A percentile compares a stretch with the other conserved stretches of the same genome.
Evolutionary conservation across 257 asterid genomes (phyloP).

Genomic region (Plantago ovata): DNA sequence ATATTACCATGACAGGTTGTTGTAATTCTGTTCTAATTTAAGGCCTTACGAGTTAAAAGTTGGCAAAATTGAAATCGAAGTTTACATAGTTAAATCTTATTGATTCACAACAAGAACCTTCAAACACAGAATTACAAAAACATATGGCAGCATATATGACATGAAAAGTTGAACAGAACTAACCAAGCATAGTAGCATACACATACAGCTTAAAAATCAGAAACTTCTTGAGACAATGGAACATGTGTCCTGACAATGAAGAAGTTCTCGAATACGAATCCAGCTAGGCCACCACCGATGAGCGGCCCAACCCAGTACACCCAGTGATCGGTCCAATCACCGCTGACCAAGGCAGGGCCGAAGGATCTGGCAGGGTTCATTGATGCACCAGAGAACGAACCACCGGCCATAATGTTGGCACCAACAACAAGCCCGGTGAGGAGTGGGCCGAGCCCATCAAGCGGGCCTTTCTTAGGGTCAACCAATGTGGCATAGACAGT

Average conservation of each 20-base stretch:
- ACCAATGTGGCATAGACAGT: slow-evolving; percentile 87
- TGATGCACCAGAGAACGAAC: slow-evolving; percentile 86
- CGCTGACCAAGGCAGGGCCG: slow-evolving; percentile 85
- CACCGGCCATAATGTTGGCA: slow-evolving; percentile 93
- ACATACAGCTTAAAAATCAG: slow-evolving; percentile 28
- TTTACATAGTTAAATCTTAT: too few relatives aligned
- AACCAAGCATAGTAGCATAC: too few relatives aligned
- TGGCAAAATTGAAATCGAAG: too few relatives aligned
- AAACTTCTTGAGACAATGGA: slow-evolving; percentile 37
- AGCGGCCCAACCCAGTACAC: slow-evolving; percentile 95
- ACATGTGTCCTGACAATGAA: slow-evolving; percentile 61
- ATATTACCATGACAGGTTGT: too few relatives aligned
- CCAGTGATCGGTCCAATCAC: slow-evolving; percentile 94
- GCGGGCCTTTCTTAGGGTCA: slow-evolving; percentile 83
- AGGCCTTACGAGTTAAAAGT: too few relatives aligned
- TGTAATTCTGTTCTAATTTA: too few relatives aligned
- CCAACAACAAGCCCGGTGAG: slow-evolving; percentile 84
- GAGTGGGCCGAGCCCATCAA: slow-evolving; percentile 84
- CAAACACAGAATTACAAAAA: too few relatives aligned
- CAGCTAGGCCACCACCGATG: slow-evolving; percentile 89
- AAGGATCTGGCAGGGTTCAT: slow-evolving; percentile 96
- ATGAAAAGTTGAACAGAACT: too few relatives aligned
- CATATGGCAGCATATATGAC: too few relatives aligned
- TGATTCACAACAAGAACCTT: too few relatives aligned
- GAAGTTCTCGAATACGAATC: slow-evolving; percentile 67